A percentile compares a stretch with the other conserved stretches of the same genome.
These are phyloP conservation scores for Lentinula novae-zelandiae DNA, from an alignment of 1,284 basidiomycete genomes.

Conservation along the genomic window DNA sequence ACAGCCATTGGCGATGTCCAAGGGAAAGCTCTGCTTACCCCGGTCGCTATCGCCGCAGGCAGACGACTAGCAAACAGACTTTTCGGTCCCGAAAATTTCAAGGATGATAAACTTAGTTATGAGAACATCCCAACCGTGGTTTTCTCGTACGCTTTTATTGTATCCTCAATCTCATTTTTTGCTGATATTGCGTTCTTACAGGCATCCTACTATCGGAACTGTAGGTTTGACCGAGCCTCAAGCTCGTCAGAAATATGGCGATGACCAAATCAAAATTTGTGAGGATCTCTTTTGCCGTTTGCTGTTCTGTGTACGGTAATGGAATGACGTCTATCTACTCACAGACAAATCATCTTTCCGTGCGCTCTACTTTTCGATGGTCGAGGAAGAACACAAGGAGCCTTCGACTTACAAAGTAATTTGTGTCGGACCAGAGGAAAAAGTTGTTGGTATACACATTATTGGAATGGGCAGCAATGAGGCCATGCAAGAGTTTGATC, in stretches of 20 bases:
- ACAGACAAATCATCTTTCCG: conserved; percentile 78
- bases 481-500: conserved; percentile 91
- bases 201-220: conserved; percentile 90
- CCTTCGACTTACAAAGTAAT: conserved; percentile 94
- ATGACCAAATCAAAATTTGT: conserved; percentile 89
- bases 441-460: conserved; percentile 93
- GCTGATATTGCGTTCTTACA: conserved; percentile 25
- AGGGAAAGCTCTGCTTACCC: conserved; percentile 91
- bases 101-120: conserved; percentile 87
- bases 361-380: conserved; percentile 85
- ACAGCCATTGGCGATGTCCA: conserved; percentile 90
- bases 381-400: conserved; percentile 84
- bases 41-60: conserved; percentile 98
- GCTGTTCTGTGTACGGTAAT: too few relatives aligned
- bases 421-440: conserved; percentile 83
- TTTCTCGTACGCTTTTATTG: conserved; percentile 71
- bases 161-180: background rate
- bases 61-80: conserved; percentile 86
- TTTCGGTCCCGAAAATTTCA: conserved; percentile 83
- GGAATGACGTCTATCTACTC: background rate
- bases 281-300: conserved; percentile 27
- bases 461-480: conserved; percentile 91
- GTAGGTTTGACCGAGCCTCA: conserved; percentile 91
- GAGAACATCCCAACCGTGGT: conserved; percentile 92
- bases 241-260: conserved; percentile 84